Evolutionary conservation across 305 asterid genomes (phyloP).

Genomic region (Nicotiana rustica): DNA sequence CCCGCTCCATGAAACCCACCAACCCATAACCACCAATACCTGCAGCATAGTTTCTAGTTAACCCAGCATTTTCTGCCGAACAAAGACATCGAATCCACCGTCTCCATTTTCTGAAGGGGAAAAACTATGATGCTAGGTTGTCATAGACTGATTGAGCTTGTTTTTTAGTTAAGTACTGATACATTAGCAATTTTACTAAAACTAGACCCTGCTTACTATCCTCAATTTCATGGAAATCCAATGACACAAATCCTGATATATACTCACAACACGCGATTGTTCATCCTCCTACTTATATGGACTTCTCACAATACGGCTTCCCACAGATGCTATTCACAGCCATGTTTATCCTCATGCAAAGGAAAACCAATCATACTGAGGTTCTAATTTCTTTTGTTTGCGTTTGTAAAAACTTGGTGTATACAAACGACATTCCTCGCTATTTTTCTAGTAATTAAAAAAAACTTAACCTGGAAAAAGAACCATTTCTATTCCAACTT

Average conservation of each 20-base stretch:
- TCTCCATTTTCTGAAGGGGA: neutral
- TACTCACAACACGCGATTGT: neutral
- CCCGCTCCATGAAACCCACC: too few species aligned
- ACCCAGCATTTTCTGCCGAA: neutral
- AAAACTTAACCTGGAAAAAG: neutral
- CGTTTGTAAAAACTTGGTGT: neutral
- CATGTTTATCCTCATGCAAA: neutral
- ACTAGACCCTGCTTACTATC: too few species aligned
- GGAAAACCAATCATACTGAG: neutral
- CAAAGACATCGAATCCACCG: neutral
- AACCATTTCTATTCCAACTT: neutral
- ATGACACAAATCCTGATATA: neutral
- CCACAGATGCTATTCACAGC: neutral
- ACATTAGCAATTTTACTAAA: neutral
- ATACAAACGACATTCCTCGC: neutral
- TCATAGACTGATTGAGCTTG: neutral
- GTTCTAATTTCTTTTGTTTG: neutral
- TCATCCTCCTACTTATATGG: slow-evolving; percentile 8
- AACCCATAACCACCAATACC: neutral
- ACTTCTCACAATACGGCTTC: neutral
- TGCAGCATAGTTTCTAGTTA: neutral
- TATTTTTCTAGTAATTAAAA: neutral
- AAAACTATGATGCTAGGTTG: neutral
- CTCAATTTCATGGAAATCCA: neutral
- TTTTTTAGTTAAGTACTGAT: neutral